phyloP scores from a whole-genome alignment of 2,329 filamentous ascomycete species.

The Orbilia blumenaviensis region DNA sequence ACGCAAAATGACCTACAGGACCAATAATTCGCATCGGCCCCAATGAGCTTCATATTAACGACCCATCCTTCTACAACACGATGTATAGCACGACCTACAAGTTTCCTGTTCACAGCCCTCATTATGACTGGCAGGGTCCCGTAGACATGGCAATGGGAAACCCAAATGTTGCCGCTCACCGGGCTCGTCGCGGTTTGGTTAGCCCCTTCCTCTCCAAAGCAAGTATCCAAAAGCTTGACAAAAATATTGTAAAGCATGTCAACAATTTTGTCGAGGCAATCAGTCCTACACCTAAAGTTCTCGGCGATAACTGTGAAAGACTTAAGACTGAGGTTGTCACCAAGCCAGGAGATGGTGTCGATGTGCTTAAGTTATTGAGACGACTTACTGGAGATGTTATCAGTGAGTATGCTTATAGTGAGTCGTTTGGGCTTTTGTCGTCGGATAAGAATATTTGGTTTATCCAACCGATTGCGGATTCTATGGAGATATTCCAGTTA shows the following conservation, averaged over 20 bases:
- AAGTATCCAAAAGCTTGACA: constrained; percentile 21
- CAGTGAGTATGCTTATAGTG: constrained; percentile 25
- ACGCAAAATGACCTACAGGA: not conserved
- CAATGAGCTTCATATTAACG: constrained; percentile 33
- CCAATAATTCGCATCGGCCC: constrained; percentile 35
- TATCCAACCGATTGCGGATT: constrained; percentile 2
- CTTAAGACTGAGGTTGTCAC: not conserved
- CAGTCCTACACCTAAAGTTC: not conserved
- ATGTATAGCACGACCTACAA: constrained; percentile 9
- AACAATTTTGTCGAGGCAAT: not conserved
- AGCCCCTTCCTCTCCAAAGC: constrained; percentile 10
- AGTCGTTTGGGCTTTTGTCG: not conserved
- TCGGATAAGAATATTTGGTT: not conserved
- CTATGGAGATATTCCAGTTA: not conserved
- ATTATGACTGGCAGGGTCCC: constrained; percentile 2
- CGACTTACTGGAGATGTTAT: constrained; percentile 11
- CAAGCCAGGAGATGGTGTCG: not conserved
- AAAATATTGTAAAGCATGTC: not conserved
- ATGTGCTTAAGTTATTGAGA: constrained; percentile 3
- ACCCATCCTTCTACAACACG: constrained; percentile 10
- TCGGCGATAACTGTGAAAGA: not conserved
- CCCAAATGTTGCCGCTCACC: not conserved
- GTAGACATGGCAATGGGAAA: not conserved
- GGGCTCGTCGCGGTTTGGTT: not conserved
- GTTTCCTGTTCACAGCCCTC: not conserved